These are phyloP conservation scores for Moniliella sp. DNA, from an alignment of 1,284 basidiomycete genomes.

Conservation along the genomic window DNA sequence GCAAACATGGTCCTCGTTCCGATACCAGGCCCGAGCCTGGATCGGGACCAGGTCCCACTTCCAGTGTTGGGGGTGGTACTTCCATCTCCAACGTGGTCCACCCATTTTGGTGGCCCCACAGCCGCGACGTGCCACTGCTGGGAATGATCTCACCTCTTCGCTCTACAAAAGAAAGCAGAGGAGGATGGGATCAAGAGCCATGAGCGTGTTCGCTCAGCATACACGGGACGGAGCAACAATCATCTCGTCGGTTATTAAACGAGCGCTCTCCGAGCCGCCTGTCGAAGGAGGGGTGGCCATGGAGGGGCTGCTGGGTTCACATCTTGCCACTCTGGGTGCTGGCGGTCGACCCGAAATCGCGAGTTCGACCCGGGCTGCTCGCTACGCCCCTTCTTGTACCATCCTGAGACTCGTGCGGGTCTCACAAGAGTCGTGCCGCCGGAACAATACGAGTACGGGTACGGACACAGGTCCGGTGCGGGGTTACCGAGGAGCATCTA, in stretches of 20 bases:
- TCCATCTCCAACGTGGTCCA: too few species aligned
- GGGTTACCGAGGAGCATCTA: too few species aligned
- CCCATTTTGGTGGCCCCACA: not conserved
- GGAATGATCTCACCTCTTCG: not conserved
- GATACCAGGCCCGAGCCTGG: too few species aligned
- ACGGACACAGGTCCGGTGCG: too few species aligned
- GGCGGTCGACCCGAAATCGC: not conserved
- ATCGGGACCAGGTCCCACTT: not conserved
- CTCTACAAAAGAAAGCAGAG: not conserved
- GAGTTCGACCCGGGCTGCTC: not conserved
- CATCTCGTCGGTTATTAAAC: too few species aligned
- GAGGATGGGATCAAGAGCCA: constrained; percentile 3
- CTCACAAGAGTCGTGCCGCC: not conserved
- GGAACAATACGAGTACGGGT: not conserved
- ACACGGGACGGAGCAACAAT: constrained; percentile 14
- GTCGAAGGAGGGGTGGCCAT: too few species aligned
- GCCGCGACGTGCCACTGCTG: not conserved
- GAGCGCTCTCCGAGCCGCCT: too few species aligned
- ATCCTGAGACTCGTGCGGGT: not conserved
- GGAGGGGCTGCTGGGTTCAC: too few species aligned
- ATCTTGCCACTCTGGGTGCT: too few species aligned
- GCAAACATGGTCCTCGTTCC: not conserved
- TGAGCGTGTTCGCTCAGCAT: constrained; percentile 11
- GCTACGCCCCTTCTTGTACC: not conserved
- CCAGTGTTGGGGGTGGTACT: not conserved